A percentile compares a stretch with the other conserved stretches of the same genome.
Evolutionary conservation across 2,329 filamentous ascomycete species (phyloP).

Genomic region (Aspergillus sp.): DNA sequence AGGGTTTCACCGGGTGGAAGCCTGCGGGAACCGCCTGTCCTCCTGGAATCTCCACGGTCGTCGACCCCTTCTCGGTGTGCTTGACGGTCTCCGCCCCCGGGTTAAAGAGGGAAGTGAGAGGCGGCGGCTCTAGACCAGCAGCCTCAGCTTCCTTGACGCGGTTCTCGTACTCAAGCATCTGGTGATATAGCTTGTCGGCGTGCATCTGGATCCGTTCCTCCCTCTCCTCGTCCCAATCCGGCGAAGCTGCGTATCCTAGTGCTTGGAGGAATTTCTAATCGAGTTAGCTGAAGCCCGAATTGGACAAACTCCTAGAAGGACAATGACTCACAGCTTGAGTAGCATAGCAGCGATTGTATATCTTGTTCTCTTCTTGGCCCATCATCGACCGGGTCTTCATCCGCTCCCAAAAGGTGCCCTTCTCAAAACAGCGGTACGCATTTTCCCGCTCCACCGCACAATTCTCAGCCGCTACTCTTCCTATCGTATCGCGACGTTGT

Average conservation of each 20-base stretch:
- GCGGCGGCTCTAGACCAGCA: slow-evolving; percentile 47
- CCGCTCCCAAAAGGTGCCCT: slow-evolving; percentile 68
- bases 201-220: slow-evolving; percentile 96
- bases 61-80: slow-evolving; percentile 17
- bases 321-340: slow-evolving; percentile 73
- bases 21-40: slow-evolving; percentile 41
- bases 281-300: slow-evolving; percentile 12
- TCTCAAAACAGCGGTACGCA: slow-evolving; percentile 79
- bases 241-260: slow-evolving; percentile 77
- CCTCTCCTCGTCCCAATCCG: slow-evolving; percentile 66
- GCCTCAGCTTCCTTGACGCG: slow-evolving; percentile 65
- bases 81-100: slow-evolving; percentile 33
- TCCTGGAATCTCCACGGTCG: slow-evolving; percentile 41
- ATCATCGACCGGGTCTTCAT: slow-evolving; percentile 64
- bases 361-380: slow-evolving; percentile 76
- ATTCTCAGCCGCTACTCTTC: slow-evolving; percentile 85
- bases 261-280: slow-evolving; percentile 82
- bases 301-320: background rate
- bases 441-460: slow-evolving; percentile 85
- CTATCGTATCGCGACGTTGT: slow-evolving; percentile 76
- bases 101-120: slow-evolving; percentile 51
- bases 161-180: slow-evolving; percentile 81
- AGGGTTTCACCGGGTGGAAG: slow-evolving; percentile 42
- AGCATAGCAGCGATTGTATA: slow-evolving; percentile 84
- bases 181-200: slow-evolving; percentile 85